These are phyloP conservation scores for Phanerodontia chrysosporium DNA, from an alignment of 768 basidiomycete genomes.

Conservation along the genomic window DNA sequence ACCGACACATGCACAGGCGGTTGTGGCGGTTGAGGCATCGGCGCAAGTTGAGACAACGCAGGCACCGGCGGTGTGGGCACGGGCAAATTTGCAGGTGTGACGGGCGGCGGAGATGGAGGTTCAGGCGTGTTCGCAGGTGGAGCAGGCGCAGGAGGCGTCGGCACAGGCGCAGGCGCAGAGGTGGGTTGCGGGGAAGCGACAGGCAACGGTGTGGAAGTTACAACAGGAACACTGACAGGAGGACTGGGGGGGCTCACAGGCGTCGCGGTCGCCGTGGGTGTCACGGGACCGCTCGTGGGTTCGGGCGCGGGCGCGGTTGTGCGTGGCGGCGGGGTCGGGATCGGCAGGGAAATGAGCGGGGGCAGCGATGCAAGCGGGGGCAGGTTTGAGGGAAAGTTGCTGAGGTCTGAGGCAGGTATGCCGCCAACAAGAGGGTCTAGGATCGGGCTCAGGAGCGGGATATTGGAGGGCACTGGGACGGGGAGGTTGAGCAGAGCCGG, in stretches of 20 bases:
- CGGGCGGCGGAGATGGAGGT: background rate
- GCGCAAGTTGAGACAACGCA: too few relatives aligned
- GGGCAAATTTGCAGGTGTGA: too few relatives aligned
- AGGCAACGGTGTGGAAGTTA: background rate
- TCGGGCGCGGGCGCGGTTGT: conserved; percentile 5
- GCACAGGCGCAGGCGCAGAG: background rate
- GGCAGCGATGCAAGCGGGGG: conserved; percentile 3
- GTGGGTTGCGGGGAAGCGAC: background rate
- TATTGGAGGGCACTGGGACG: conserved; percentile 32
- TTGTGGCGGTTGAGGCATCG: too few relatives aligned
- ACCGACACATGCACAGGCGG: too few relatives aligned
- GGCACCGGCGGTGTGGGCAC: too few relatives aligned
- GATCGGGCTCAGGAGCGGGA: conserved; percentile 38
- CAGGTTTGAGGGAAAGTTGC: background rate
- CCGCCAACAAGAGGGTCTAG: conserved; percentile 25
- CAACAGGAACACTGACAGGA: background rate
- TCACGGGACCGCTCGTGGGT: background rate
- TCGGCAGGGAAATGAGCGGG: conserved; percentile 3
- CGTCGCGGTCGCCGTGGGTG: background rate
- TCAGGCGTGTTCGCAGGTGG: background rate
- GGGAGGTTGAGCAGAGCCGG: conserved; percentile 36
- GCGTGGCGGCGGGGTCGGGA: conserved; percentile 1
- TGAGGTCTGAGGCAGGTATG: background rate
- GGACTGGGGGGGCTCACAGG: conserved; percentile 1
- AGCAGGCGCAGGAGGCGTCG: background rate